Conservation (phyloP, 1,284 basidiomycete species). For the Microstroma glucosiphilum region DNA sequence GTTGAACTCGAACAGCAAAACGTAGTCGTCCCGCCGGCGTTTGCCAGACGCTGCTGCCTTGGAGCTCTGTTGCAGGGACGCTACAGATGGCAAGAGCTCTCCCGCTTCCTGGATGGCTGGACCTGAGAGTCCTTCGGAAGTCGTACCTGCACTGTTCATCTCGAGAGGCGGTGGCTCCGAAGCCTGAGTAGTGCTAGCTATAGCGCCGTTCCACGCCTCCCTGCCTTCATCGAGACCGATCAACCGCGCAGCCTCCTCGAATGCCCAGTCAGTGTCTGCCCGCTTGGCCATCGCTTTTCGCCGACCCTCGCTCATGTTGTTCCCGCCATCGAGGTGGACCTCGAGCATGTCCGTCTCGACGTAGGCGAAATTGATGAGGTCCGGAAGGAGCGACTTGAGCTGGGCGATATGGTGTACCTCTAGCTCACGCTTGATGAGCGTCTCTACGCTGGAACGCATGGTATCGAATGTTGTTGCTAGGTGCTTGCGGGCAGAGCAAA, state of each 20-base stretch:
- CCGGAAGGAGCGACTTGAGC: constrained; percentile 79
- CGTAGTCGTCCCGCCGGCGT: constrained; percentile 41
- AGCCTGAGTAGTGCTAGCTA: too few species aligned
- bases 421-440: constrained; percentile 68
- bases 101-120: background rate
- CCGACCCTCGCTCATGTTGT: constrained; percentile 21
- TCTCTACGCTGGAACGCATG: constrained; percentile 70
- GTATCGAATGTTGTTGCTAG: constrained; percentile 73
- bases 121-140: background rate
- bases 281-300: constrained; percentile 8
- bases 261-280: constrained; percentile 26
- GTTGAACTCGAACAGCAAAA: constrained; percentile 52
- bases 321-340: constrained; percentile 55
- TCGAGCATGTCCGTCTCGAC: constrained; percentile 64
- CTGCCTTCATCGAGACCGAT: constrained; percentile 13
- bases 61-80: background rate
- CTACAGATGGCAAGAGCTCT: background rate
- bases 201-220: too few species aligned
- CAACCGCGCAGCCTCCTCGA: constrained; percentile 21
- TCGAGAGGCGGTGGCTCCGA: too few species aligned
- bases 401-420: constrained; percentile 72
- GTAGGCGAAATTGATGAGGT: constrained; percentile 75
- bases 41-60: constrained; percentile 14
- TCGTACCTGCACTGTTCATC: background rate
- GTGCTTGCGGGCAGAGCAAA: constrained; percentile 74